Evolutionary conservation across 2,329 filamentous ascomycete species (phyloP).

Genomic region (Talaromyces pinophilus): DNA sequence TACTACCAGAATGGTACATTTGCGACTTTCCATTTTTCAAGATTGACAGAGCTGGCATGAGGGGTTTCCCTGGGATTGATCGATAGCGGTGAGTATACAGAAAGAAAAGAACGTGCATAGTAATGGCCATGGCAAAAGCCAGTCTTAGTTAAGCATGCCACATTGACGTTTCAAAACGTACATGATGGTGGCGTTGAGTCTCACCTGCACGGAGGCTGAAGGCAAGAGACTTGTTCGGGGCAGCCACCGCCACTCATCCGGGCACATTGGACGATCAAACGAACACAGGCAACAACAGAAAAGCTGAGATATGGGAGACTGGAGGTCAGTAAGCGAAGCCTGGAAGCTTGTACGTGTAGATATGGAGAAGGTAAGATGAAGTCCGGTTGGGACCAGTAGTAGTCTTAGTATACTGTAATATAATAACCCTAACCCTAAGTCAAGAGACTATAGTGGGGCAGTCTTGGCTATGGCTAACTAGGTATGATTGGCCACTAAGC

Average conservation of each 20-base stretch:
- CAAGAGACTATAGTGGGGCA: not conserved
- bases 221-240: not conserved
- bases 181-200: not conserved
- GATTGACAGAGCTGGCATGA: not conserved
- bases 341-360: too few species aligned
- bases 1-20: not conserved
- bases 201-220: not conserved
- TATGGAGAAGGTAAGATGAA: too few species aligned
- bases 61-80: not conserved
- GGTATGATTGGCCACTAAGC: not conserved
- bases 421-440: too few species aligned
- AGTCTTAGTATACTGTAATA: not conserved
- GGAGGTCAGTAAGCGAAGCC: too few species aligned
- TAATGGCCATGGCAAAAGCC: not conserved
- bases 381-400: not conserved
- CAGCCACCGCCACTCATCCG: too few species aligned
- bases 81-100: not conserved
- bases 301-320: too few species aligned
- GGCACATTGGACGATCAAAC: too few species aligned
- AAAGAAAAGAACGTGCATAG: not conserved
- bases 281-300: too few species aligned
- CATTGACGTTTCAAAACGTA: not conserved
- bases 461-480: too few species aligned
- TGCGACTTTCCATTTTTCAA: not conserved
- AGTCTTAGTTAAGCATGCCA: not conserved